Evolutionary conservation across 2,329 filamentous ascomycete species (phyloP).

Genomic region (Zarea fungicola): DNA sequence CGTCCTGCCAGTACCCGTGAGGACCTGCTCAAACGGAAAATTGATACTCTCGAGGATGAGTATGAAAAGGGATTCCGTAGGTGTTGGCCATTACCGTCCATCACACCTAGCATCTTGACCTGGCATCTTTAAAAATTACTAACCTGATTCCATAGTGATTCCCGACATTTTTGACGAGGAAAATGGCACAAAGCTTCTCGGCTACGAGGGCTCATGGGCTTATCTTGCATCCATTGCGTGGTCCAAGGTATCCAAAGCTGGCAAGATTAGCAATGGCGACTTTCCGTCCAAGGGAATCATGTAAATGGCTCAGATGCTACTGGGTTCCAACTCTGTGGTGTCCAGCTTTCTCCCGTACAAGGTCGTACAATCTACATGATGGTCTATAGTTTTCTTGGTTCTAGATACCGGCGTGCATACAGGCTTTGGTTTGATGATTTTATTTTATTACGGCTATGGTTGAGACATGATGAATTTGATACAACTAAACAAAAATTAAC

Average conservation of each 20-base stretch:
- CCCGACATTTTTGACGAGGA: slow-evolving; percentile 69
- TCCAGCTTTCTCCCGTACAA: too few species aligned
- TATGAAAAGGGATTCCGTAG: slow-evolving; percentile 76
- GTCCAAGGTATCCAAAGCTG: slow-evolving; percentile 64
- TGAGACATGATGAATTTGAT: too few species aligned
- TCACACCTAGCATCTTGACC: background rate
- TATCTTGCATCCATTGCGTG: slow-evolving; percentile 72
- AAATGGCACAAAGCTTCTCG: slow-evolving; percentile 59
- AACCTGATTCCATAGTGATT: slow-evolving; percentile 45
- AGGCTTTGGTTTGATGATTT: too few species aligned
- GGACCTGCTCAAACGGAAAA: slow-evolving; percentile 68
- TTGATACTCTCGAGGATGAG: slow-evolving; percentile 69
- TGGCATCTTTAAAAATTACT: background rate
- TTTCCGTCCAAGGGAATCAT: slow-evolving; percentile 61
- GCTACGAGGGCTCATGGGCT: slow-evolving; percentile 82
- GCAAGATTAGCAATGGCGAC: slow-evolving; percentile 60
- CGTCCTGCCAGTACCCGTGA: slow-evolving; percentile 73
- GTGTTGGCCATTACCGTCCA: slow-evolving; percentile 23
- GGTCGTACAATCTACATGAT: too few species aligned
- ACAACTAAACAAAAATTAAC: too few species aligned
- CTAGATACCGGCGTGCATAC: too few species aligned
- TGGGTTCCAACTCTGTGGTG: too few species aligned
- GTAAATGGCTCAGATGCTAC: slow-evolving; percentile 7
- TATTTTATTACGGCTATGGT: too few species aligned
- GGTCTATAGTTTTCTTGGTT: too few species aligned